Evolutionary conservation across 768 basidiomycete species (phyloP), one percentile per base, ranked within the genome.

Genomic region (Exidia glandulosa): DNA sequence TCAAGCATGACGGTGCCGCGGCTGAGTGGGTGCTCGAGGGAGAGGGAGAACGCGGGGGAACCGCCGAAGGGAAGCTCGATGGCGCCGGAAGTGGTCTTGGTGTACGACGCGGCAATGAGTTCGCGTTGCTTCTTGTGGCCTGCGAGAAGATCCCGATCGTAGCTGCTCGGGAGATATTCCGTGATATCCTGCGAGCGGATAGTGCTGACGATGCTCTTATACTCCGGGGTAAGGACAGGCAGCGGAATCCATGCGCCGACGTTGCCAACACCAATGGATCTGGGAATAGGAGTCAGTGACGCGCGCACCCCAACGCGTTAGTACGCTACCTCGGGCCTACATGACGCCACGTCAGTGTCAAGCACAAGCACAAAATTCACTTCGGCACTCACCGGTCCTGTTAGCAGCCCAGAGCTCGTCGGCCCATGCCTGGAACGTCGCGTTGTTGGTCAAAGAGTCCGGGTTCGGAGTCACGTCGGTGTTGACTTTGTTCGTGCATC

Each of bases 1-100:
- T 54, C 19, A 27, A 54, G 19, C 7, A 12, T 25, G 50, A 60
- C 59, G 2, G 59, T 47, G 30, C 59, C 59, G 48, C 59, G 59
- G 59, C 54, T 57, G 54, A 60, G 55, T 9, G 59, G 52, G 55
- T 60, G 59, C 30, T 60, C 52, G 54, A 60, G 59, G 9, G 50
- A 54, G 25, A 54, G 50, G 25, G 50, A 31, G 12, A 13, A n/a
- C 30, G 50, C 25, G 25, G 50, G 13, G 12, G 14, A n/a, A 14
- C 16, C 50, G 25, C 12, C 50, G 19, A 54, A 54, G 6, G 30
- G 50, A 13, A 54, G 30, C 50, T 54, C 50, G 25, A 54, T 54
- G 6, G 14, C 27, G 25, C 27, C 50, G 25, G 50, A 14, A 6
- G 25, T 54, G 1, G 25, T 12, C 14, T 27, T 25, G 4, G 30